phyloP scores from a whole-genome alignment of 805 yeast species.

The Zygotorulaspora chibaensis region DNA sequence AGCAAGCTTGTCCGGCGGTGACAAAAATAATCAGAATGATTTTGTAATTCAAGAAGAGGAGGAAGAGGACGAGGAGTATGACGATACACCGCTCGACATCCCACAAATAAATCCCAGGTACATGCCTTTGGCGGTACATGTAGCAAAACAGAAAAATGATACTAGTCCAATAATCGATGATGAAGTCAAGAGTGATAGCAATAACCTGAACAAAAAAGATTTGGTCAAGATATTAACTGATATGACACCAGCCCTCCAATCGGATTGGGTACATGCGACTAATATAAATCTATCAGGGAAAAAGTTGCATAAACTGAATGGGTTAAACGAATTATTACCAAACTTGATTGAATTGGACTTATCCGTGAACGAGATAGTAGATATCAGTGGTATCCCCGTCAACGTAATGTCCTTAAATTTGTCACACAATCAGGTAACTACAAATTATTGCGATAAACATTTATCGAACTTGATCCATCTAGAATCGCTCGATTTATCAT shows the following conservation, averaged over 20 bases:
- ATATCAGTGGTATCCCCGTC: constrained; percentile 20
- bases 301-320: constrained; percentile 17
- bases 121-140: neutral
- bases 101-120: constrained; percentile 23
- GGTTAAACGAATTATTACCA: constrained; percentile 25
- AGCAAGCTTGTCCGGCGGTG: neutral
- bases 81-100: constrained; percentile 28
- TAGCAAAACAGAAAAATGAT: neutral
- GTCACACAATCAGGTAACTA: constrained; percentile 18
- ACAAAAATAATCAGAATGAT: neutral
- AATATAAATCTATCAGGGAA: constrained; percentile 12
- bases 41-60: neutral
- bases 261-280: constrained; percentile 10
- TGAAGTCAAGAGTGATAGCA: neutral
- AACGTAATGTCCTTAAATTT: constrained; percentile 13
- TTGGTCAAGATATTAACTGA: constrained; percentile 25
- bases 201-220: constrained; percentile 16
- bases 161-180: neutral
- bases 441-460: constrained; percentile 12
- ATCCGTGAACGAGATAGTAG: constrained; percentile 20
- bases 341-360: constrained; percentile 19
- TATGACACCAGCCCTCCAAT: constrained; percentile 10
- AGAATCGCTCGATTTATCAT: constrained; percentile 22
- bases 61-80: constrained; percentile 13
- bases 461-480: constrained; percentile 19